These are phyloP conservation scores for Vaccinium darrowii DNA, from an alignment of 148 eudicot species.

Conservation along the genomic window DNA sequence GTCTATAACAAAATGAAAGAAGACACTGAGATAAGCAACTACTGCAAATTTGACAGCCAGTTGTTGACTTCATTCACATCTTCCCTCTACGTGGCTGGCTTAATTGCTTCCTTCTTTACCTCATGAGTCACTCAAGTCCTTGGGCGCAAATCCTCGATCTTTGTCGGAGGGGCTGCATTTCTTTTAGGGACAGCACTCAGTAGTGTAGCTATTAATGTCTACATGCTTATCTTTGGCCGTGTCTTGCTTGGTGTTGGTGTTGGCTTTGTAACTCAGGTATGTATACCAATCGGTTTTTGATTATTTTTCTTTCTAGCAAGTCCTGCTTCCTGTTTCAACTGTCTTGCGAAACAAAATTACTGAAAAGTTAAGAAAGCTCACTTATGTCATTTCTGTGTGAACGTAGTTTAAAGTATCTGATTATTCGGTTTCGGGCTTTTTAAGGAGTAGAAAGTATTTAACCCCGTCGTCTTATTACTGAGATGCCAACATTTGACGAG, in stretches of 20 bases:
- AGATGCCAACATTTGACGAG: too few species aligned
- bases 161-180: neutral
- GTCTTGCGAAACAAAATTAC: too few species aligned
- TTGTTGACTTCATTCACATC: conserved; percentile 12
- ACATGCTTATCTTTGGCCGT: conserved; percentile 45
- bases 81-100: conserved; percentile 32
- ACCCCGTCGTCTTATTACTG: too few species aligned
- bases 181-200: neutral
- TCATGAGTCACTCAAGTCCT: conserved; percentile 24
- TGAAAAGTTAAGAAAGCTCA: too few species aligned
- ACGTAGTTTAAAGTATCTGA: too few species aligned
- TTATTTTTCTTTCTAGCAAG: too few species aligned
- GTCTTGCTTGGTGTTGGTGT: conserved; percentile 46
- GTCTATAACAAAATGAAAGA: neutral
- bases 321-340: too few species aligned
- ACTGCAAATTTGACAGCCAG: conserved; percentile 13
- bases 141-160: conserved; percentile 36
- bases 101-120: conserved; percentile 33
- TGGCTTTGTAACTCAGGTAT: neutral
- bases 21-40: neutral
- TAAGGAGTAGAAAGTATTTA: too few species aligned
- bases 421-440: too few species aligned
- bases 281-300: too few species aligned
- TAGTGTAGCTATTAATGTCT: conserved; percentile 5
- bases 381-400: too few species aligned